Evolutionary conservation across 805 yeast genomes (phyloP).

Genomic region (Metschnikowia rubicola): DNA sequence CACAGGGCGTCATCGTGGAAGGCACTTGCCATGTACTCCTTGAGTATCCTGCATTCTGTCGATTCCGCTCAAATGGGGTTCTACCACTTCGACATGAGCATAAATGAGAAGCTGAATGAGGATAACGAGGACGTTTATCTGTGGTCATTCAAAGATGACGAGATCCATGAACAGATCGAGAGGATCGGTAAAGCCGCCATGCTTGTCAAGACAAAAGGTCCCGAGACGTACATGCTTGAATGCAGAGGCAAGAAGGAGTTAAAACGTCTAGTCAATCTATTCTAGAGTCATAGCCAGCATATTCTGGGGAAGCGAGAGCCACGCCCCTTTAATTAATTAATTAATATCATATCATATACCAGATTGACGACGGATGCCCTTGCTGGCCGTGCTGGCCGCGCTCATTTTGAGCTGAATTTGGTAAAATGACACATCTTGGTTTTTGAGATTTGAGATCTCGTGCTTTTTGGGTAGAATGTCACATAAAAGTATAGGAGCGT

Average conservation of each 20-base stretch:
- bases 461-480: no score
- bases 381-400: no score
- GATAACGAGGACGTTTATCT: slow-evolving; percentile 15
- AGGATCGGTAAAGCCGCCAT: slow-evolving; percentile 44
- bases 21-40: slow-evolving; percentile 37
- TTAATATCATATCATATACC: no score
- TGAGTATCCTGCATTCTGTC: slow-evolving; percentile 28
- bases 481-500: no score
- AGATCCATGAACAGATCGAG: slow-evolving; percentile 27
- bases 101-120: slow-evolving; percentile 11
- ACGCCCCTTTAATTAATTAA: no score
- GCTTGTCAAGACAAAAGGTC: slow-evolving; percentile 29
- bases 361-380: no score
- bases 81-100: slow-evolving; percentile 28
- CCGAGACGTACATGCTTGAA: slow-evolving; percentile 39
- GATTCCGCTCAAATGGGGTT: slow-evolving; percentile 21
- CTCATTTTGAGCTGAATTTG: no score
- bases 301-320: no score
- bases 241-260: slow-evolving; percentile 43
- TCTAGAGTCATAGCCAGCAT: neutral
- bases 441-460: no score
- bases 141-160: slow-evolving; percentile 35
- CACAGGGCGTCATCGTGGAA: slow-evolving; percentile 42
- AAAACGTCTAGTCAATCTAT: slow-evolving; percentile 19
- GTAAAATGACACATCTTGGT: no score